Conservation (phyloP, 441 rosid genomes). For the Gossypium davidsonii region DNA sequence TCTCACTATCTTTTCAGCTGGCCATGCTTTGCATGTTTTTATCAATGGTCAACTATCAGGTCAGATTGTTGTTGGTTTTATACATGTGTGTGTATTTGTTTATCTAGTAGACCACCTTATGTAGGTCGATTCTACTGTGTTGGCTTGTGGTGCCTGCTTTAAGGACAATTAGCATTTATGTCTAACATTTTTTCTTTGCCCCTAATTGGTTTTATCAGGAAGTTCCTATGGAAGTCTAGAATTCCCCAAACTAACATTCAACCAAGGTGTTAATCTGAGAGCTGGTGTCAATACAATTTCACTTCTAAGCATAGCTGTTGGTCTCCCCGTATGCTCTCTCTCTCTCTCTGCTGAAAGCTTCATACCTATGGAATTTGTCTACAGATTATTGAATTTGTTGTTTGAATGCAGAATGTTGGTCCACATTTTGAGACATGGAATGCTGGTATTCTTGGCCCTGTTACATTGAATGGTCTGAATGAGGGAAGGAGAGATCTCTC, state of each 20-base stretch:
- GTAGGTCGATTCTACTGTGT: neutral
- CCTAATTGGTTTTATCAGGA: constrained; percentile 39
- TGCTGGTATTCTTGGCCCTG: constrained; percentile 92
- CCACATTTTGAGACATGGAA: constrained; percentile 97
- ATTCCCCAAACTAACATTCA: constrained; percentile 67
- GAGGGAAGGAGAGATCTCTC: constrained; percentile 80
- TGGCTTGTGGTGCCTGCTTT: neutral
- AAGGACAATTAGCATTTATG: neutral
- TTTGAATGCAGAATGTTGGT: constrained; percentile 77
- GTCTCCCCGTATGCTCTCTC: constrained; percentile 68
- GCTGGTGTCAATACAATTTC: constrained; percentile 75
- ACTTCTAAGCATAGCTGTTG: constrained; percentile 88
- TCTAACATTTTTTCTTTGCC: neutral
- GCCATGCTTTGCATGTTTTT: constrained; percentile 93
- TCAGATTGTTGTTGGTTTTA: constrained; percentile 20
- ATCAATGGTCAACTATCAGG: constrained; percentile 79
- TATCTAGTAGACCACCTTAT: neutral
- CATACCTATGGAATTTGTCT: neutral
- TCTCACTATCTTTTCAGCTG: constrained; percentile 80
- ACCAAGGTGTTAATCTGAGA: constrained; percentile 54
- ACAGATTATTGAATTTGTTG: neutral
- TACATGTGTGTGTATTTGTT: neutral
- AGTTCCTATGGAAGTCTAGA: constrained; percentile 78
- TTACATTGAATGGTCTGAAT: constrained; percentile 60
- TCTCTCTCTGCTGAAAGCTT: neutral